Evolutionary conservation across 164 flowering plant genomes (phyloP), one percentile per base, ranked within the genome.

Genomic region (Cinnamomum chago): DNA sequence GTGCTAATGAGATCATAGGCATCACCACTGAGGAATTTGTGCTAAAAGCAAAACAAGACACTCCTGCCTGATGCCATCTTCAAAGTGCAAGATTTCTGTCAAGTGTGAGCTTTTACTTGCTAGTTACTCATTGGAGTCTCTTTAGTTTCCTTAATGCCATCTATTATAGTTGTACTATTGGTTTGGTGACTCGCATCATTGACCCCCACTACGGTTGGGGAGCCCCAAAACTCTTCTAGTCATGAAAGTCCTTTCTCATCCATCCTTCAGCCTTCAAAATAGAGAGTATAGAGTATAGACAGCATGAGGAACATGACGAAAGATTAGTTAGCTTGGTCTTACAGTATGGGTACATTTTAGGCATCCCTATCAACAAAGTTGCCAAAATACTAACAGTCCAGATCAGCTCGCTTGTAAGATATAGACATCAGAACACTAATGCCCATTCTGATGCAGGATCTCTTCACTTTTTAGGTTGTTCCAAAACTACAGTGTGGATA

Each of bases 1-100:
- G 95, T 47, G 97, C 97, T 12, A 95, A 95, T 73, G 97, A 95
- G 84, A 90, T 93, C 68, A 95, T 95, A 50, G 98, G 98, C 40
- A 90, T 85, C 76, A 95, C 97, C 30, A 93, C 98, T 2, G 97
- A 95, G 78, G 98, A 95, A 83, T 82, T 93, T 75, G 97, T 95
- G 73, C 82, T 88, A 23, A 93, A 87, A 85, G 95, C 90, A 73
- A 85, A 72, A 76, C 93, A 87, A 81, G 84, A 77, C 68, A 55
- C 72, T 30, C 64, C 65, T 58, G 6, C 79, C 71, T 83, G 85
- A 85, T 14, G 24, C 3, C 1, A 35, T 67, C 69, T 28, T 13
- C 50, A 6, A 51, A 55, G 50, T 15, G 40, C n/a, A 52, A 27
- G 22, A 17, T 24, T 67, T 67, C 47, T 40, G 11, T 40, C 47